phyloP scores from a whole-genome alignment of 2,329 filamentous ascomycete species.

The Nigrograna mackinnonii region DNA sequence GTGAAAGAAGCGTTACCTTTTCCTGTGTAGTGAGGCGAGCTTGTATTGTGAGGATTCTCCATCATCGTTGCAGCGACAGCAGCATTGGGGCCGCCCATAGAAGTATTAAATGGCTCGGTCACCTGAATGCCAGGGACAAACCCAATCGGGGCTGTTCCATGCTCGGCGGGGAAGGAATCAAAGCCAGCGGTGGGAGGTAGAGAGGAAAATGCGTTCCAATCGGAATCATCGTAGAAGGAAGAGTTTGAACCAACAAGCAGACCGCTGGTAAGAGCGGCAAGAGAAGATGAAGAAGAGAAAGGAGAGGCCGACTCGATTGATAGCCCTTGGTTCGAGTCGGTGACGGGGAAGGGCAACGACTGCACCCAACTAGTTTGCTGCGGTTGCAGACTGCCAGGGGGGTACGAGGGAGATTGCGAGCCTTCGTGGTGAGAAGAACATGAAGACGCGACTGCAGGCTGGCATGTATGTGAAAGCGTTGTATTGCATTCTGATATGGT shows the following conservation, averaged over 20 bases:
- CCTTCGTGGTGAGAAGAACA: constrained; percentile 32
- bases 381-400: too few relatives aligned
- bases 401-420: constrained; percentile 16
- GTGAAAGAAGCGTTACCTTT: constrained; percentile 20
- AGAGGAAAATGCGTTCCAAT: constrained; percentile 27
- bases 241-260: constrained; percentile 17
- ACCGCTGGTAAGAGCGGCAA: constrained; percentile 19
- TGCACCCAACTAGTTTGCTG: constrained; percentile 34
- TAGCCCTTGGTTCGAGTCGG: constrained; percentile 18
- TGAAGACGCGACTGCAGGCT: constrained; percentile 18
- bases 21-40: constrained; percentile 23
- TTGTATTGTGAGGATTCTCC: constrained; percentile 16
- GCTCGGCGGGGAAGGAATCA: constrained; percentile 24
- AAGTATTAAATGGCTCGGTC: too few relatives aligned
- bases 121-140: background rate
- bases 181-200: constrained; percentile 16
- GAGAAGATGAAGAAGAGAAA: constrained; percentile 24
- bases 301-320: constrained; percentile 21
- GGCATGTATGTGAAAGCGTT: constrained; percentile 22
- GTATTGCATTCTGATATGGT: constrained; percentile 36
- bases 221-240: constrained; percentile 21
- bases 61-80: too few relatives aligned
- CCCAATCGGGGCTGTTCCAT: constrained; percentile 18
- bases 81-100: too few relatives aligned
- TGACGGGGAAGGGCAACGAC: constrained; percentile 25